Evolutionary conservation across 192 early-diverging fungal genomes (phyloP), one percentile per base, ranked within the genome.

Genomic region (Entomortierella lignicola): DNA sequence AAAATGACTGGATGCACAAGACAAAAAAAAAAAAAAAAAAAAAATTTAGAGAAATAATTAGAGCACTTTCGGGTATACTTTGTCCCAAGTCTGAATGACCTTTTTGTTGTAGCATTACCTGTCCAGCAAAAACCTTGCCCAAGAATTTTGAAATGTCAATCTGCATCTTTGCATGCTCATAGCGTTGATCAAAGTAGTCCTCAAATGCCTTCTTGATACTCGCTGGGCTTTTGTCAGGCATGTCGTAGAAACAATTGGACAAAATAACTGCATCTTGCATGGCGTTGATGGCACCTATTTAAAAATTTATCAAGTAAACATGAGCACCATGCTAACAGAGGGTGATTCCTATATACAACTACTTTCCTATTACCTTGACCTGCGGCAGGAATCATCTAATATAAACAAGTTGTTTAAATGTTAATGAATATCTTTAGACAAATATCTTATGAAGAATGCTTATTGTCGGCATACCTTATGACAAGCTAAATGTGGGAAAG

Each of bases 221-320:
- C 42, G 54, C 29, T 5, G 32, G 18, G 18, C 31, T 48, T 20
- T 32, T 48, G 43, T 66, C 57, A 5, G 47, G 44, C 47, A 74
- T 50, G 52, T 74, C 72, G 31, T 74, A 74, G 8, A 74, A 23
- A 23, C 57, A 60, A 23, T 74, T 74, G 30, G 72, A 56, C 8
- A 74, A 31, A 17, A 74, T 60, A 27, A 74, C 63, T 2, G 72
- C 63, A 51, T 74, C 72, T 52, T 74, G 72, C 72, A 74, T 74
- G 8, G 72, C 72, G 39, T 74, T 74, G 15, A 74, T 63, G 2
- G 72, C 72, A 8, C 72, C 71, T 63, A 27, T 47, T 47, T 12
- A 11, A 20, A n/a, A n/a, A n/a, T n/a, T n/a, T n/a, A n/a, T n/a
- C n/a, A n/a, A n/a, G n/a, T n/a, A n/a, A n/a, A n/a, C n/a, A n/a